A percentile compares a stretch with the other conserved stretches of the same genome.
These are phyloP conservation scores for Camptophora hylomeconis DNA, from an alignment of 2,329 filamentous ascomycete genomes.

Conservation along the genomic window DNA sequence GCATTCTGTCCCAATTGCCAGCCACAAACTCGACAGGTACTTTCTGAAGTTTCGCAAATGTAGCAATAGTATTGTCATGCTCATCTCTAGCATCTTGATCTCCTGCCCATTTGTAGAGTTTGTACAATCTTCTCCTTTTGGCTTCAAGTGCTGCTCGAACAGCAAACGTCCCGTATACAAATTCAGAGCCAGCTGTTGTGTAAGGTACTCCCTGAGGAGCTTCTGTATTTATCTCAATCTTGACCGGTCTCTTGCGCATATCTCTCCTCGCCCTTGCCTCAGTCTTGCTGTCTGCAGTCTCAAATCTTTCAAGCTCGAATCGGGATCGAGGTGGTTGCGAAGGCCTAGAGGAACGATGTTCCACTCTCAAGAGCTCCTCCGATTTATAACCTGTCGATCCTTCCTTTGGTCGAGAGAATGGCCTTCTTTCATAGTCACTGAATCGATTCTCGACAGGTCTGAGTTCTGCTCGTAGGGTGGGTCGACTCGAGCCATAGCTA, in stretches of 20 bases:
- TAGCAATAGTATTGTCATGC: conserved; percentile 34
- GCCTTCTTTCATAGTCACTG: too few relatives aligned
- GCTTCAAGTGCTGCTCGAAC: conserved; percentile 67
- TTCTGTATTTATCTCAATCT: not conserved
- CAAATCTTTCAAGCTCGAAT: too few relatives aligned
- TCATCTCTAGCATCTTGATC: conserved; percentile 36
- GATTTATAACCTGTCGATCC: too few relatives aligned
- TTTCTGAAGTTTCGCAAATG: conserved; percentile 27
- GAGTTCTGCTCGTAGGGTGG: too few relatives aligned
- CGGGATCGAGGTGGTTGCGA: too few relatives aligned
- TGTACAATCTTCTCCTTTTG: conserved; percentile 62
- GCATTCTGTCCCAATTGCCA: conserved; percentile 46
- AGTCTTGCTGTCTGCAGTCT: not conserved
- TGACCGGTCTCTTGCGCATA: not conserved
- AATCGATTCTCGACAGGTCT: too few relatives aligned
- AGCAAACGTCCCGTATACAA: conserved; percentile 72
- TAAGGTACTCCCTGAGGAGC: conserved; percentile 39
- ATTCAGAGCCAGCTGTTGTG: conserved; percentile 79
- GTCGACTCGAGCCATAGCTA: too few relatives aligned
- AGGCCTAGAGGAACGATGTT: too few relatives aligned
- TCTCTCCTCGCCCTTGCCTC: conserved; percentile 2
- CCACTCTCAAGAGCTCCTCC: too few relatives aligned
- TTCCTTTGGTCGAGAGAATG: too few relatives aligned
- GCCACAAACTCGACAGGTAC: conserved; percentile 48
- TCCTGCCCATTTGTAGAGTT: conserved; percentile 62